These are phyloP conservation scores for Phytophthora chlamydospora DNA, from an alignment of 352 stramenopile species.

Conservation along the genomic window DNA sequence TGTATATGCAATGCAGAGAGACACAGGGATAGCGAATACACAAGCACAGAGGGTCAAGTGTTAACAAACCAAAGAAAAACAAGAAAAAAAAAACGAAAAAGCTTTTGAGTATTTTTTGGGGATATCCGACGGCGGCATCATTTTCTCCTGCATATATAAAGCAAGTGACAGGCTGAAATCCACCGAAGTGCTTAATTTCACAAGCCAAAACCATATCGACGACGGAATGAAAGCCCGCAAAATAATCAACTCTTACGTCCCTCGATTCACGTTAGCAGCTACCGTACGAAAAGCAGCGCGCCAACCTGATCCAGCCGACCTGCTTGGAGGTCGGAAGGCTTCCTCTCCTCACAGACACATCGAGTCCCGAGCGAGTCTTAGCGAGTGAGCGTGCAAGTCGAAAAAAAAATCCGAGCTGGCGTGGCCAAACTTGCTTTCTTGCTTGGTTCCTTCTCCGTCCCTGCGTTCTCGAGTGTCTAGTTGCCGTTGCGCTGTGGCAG, in stretches of 20 bases:
- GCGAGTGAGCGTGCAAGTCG: conserved; percentile 29
- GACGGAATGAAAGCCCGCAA: conserved; percentile 50
- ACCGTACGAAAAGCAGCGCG: conserved; percentile 31
- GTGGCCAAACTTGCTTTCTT: conserved; percentile 40
- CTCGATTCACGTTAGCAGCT: conserved; percentile 62
- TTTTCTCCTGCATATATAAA: background rate
- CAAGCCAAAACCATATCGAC: conserved; percentile 13
- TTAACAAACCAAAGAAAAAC: too few species aligned
- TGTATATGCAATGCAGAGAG: conserved; percentile 40
- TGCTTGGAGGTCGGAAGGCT: conserved; percentile 11
- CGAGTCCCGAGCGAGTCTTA: conserved; percentile 29
- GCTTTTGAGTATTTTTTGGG: too few species aligned
- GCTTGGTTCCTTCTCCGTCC: conserved; percentile 34
- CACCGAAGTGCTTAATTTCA: background rate
- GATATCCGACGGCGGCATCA: too few species aligned
- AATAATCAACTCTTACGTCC: conserved; percentile 76
- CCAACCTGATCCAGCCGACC: conserved; percentile 36
- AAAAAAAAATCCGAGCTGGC: conserved; percentile 33
- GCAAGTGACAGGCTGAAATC: background rate
- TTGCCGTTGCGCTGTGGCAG: conserved; percentile 4
- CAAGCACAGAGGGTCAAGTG: conserved; percentile 21
- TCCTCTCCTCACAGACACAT: conserved; percentile 41
- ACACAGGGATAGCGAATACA: conserved; percentile 19
- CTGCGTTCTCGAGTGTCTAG: conserved; percentile 42
- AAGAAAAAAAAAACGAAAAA: too few species aligned